These are phyloP conservation scores for Stenogyne calaminthoides DNA, from an alignment of 305 asterid genomes.

Conservation along the genomic window DNA sequence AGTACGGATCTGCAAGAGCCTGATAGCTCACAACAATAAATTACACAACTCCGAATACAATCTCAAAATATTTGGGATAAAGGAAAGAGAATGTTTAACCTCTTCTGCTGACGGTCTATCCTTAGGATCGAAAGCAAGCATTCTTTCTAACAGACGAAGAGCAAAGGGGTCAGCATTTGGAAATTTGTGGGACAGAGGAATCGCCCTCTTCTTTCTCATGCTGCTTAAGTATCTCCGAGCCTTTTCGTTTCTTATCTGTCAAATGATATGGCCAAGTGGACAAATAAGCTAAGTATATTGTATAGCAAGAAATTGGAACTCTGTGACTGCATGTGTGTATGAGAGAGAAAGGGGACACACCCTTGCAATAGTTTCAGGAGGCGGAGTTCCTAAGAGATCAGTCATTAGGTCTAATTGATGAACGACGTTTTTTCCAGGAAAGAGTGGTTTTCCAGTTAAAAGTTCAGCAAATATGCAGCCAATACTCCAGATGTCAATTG, in stretches of 20 bases:
- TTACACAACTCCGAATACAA: slow-evolving; percentile 29
- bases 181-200: slow-evolving; percentile 82
- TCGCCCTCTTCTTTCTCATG: slow-evolving; percentile 83
- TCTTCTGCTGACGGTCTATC: slow-evolving; percentile 96
- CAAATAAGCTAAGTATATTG: slow-evolving; percentile 3
- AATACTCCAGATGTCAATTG: slow-evolving; percentile 97
- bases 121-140: slow-evolving; percentile 98
- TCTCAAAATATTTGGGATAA: neutral
- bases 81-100: slow-evolving; percentile 36
- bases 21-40: slow-evolving; percentile 42
- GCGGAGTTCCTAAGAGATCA: slow-evolving; percentile 88
- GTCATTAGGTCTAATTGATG: slow-evolving; percentile 97
- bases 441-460: slow-evolving; percentile 85
- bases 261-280: slow-evolving; percentile 30
- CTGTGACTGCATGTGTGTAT: neutral
- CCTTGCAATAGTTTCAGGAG: slow-evolving; percentile 92
- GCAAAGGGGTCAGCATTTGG: slow-evolving; percentile 90
- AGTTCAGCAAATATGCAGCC: slow-evolving; percentile 97
- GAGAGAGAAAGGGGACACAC: slow-evolving; percentile 37
- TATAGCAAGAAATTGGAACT: neutral
- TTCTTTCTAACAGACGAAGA: slow-evolving; percentile 77
- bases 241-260: slow-evolving; percentile 95
- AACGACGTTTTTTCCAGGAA: slow-evolving; percentile 97
- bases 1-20: slow-evolving; percentile 99
- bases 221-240: slow-evolving; percentile 97